A percentile compares a stretch with the other conserved stretches of the same genome.
These are phyloP conservation scores for Blyttiomyces sp. DNA, from an alignment of 371 early-diverging fungal genomes.

Conservation along the genomic window DNA sequence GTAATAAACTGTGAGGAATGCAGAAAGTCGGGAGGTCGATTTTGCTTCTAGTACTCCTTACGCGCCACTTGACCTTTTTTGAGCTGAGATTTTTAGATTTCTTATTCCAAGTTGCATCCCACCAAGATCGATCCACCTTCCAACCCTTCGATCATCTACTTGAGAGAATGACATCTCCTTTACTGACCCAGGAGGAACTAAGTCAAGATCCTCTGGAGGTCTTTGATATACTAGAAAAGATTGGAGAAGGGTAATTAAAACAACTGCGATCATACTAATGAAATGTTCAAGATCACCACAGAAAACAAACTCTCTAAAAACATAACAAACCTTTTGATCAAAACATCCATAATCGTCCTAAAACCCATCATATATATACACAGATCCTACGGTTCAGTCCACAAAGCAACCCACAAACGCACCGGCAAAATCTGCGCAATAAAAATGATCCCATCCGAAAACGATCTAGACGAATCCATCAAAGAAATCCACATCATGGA, in stretches of 20 bases:
- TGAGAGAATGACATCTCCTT: no score
- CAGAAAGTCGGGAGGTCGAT: no score
- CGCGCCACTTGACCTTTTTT: no score
- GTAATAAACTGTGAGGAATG: no score
- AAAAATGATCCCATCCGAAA: conserved; percentile 55
- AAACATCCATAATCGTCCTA: background rate
- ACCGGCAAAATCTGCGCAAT: conserved; percentile 55
- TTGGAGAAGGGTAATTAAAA: conserved; percentile 43
- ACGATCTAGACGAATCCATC: conserved; percentile 47
- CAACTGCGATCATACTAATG: background rate
- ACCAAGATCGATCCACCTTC: no score
- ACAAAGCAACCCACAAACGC: conserved; percentile 58
- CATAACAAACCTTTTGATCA: background rate
- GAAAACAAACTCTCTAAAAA: background rate
- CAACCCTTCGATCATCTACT: no score
- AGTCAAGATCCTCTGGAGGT: conserved; percentile 32
- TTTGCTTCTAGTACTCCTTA: no score
- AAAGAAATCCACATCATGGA: conserved; percentile 55
- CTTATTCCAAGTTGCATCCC: no score
- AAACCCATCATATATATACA: background rate
- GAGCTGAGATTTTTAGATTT: no score
- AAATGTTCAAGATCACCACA: background rate
- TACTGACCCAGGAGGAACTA: conserved; percentile 37
- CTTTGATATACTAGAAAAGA: conserved; percentile 36
- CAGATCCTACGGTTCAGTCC: conserved; percentile 70